A percentile compares a stretch with the other conserved stretches of the same genome.
Evolutionary conservation across 345 rosid genomes (phyloP).

Genomic region (Rhizophora mangle): DNA sequence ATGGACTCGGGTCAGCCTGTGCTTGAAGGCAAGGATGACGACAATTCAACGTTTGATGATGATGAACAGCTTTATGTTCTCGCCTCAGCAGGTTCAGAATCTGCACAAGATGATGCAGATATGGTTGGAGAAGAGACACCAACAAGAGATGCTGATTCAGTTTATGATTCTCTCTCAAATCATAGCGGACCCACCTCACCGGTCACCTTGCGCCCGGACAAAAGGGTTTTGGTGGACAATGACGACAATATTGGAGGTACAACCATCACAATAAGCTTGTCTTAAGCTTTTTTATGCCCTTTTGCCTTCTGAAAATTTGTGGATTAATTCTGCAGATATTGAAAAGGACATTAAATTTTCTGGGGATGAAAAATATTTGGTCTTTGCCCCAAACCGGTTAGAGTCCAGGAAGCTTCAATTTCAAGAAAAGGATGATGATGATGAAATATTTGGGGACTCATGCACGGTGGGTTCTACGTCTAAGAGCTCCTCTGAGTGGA

Average conservation of each 20-base stretch:
- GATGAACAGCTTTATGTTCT: constrained; percentile 41
- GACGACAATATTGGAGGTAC: constrained; percentile 43
- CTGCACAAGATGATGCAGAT: constrained; percentile 28
- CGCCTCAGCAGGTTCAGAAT: constrained; percentile 46
- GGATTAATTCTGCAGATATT: background rate
- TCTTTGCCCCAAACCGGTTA: constrained; percentile 26
- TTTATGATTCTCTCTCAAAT: constrained; percentile 20
- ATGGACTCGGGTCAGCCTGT: constrained; percentile 10
- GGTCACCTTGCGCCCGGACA: constrained; percentile 16
- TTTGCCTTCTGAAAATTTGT: too few species aligned
- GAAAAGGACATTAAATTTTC: constrained; percentile 17
- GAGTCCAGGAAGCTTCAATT: constrained; percentile 34
- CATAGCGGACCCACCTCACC: constrained; percentile 40
- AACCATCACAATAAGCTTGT: background rate
- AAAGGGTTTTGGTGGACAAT: constrained; percentile 37
- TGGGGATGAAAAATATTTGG: constrained; percentile 31
- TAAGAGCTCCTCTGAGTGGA: constrained; percentile 97
- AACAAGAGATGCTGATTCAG: constrained; percentile 22
- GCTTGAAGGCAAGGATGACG: background rate
- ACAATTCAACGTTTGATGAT: constrained; percentile 29
- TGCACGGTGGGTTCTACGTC: constrained; percentile 89
- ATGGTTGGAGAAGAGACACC: constrained; percentile 27
- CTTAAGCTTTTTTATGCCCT: background rate
- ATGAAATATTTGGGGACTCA: constrained; percentile 68
- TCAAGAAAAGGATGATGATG: constrained; percentile 34